These are phyloP conservation scores for Dalechampia spathulata DNA, from an alignment of 441 rosid species.

Conservation along the genomic window DNA sequence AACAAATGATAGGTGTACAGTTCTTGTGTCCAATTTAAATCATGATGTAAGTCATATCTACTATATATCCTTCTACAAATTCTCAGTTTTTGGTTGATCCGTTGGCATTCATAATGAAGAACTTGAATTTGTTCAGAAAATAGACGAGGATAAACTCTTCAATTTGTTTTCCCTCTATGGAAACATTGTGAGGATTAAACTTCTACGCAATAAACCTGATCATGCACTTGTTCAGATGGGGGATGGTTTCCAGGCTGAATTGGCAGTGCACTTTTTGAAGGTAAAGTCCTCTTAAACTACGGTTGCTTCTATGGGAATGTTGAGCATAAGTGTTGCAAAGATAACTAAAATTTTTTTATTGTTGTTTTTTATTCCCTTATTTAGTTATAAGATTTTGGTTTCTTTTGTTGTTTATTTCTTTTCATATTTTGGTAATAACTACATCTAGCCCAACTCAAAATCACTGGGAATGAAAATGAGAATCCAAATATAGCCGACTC, in stretches of 20 bases:
- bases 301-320: neutral
- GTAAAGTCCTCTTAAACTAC: conserved; percentile 23
- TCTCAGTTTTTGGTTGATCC: conserved; percentile 3
- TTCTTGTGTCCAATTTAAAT: conserved; percentile 83
- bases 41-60: conserved; percentile 60
- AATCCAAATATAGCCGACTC: too few species aligned
- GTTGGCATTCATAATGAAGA: conserved; percentile 6
- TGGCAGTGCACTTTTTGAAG: conserved; percentile 95
- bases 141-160: conserved; percentile 94
- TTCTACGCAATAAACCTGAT: conserved; percentile 94
- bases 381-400: too few species aligned
- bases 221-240: conserved; percentile 99
- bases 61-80: conserved; percentile 1
- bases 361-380: too few species aligned
- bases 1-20: conserved; percentile 88
- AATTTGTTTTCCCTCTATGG: conserved; percentile 95
- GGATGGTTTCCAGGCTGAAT: conserved; percentile 96
- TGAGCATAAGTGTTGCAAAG: too few species aligned
- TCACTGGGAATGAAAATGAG: too few species aligned
- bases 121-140: conserved; percentile 36
- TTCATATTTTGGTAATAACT: too few species aligned
- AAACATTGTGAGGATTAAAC: conserved; percentile 87
- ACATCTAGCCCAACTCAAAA: too few species aligned
- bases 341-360: too few species aligned
- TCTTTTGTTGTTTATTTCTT: too few species aligned